These are phyloP conservation scores for Cryptomeria japonica DNA, from an alignment of 75 land plant species.

Conservation along the genomic window DNA sequence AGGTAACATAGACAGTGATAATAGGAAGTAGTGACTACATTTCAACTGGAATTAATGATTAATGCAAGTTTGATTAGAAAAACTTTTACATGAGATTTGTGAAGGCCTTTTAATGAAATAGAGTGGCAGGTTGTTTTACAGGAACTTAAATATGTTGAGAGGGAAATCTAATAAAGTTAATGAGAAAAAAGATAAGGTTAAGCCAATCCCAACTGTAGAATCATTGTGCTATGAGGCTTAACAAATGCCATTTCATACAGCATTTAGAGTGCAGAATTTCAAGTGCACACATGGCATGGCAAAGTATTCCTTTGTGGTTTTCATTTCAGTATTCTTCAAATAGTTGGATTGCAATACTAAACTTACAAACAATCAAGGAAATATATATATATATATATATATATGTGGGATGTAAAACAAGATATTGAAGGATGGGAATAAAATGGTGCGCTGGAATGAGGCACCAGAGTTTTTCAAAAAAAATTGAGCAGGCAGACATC, in stretches of 20 bases:
- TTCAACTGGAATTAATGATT: background rate
- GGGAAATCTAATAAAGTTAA: conserved; percentile 51
- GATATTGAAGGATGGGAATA: too few relatives aligned
- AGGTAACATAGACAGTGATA: conserved; percentile 22
- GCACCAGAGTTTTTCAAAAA: too few relatives aligned
- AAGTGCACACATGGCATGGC: conserved; percentile 51
- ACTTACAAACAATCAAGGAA: background rate
- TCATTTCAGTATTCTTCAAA: conserved; percentile 52
- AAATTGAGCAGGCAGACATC: too few relatives aligned
- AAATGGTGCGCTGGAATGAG: too few relatives aligned
- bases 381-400: too few relatives aligned
- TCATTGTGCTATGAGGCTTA: conserved; percentile 51
- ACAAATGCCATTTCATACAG: conserved; percentile 69
- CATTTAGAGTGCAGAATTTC: conserved; percentile 73
- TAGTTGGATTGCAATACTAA: conserved; percentile 59
- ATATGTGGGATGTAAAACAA: too few relatives aligned
- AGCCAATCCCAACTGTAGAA: conserved; percentile 72
- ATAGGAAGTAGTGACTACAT: background rate
- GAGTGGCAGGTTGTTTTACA: background rate
- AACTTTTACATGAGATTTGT: background rate
- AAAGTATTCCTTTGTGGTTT: conserved; percentile 35
- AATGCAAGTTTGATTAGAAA: background rate
- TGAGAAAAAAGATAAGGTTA: conserved; percentile 41
- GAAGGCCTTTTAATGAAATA: background rate
- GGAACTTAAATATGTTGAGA: conserved; percentile 21